Evolutionary conservation across 164 flowering plant genomes (phyloP).

Genomic region (Buxus sempervirens): DNA sequence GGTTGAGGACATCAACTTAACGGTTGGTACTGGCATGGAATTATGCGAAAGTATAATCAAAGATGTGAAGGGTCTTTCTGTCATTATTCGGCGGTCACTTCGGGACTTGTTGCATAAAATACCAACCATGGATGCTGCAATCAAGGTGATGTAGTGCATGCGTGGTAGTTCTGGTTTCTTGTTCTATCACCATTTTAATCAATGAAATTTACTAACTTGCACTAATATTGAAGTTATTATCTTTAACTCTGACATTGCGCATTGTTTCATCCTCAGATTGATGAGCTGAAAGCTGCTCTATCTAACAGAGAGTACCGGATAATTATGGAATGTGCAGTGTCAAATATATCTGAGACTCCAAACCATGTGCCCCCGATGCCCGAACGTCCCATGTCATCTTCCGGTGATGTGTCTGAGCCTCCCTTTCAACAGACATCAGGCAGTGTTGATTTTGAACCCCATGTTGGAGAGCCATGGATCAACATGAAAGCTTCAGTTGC

Average conservation of each 20-base stretch:
- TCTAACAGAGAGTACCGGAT: constrained; percentile 86
- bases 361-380: constrained; percentile 48
- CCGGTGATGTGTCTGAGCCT: constrained; percentile 26
- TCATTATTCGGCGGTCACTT: constrained; percentile 75
- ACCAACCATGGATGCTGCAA: constrained; percentile 60
- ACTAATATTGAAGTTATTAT: background rate
- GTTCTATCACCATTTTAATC: background rate
- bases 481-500: constrained; percentile 55
- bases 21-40: constrained; percentile 65
- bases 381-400: constrained; percentile 20
- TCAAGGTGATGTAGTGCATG: constrained; percentile 46
- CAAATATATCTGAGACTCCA: constrained; percentile 85
- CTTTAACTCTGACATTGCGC: background rate
- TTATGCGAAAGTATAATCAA: constrained; percentile 81
- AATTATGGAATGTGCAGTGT: constrained; percentile 76
- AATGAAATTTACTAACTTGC: no score
- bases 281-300: constrained; percentile 70
- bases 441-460: constrained; percentile 28
- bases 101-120: constrained; percentile 84
- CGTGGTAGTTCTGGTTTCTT: background rate
- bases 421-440: constrained; percentile 19
- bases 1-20: constrained; percentile 84
- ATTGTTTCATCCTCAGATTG: constrained; percentile 44
- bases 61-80: constrained; percentile 82
- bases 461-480: constrained; percentile 42